Percentiles rank a stretch among this genome's conserved stretches.
Evolutionary conservation across 1,139 yeast species (phyloP).

Genomic region (Kodamaea ohmeri): DNA sequence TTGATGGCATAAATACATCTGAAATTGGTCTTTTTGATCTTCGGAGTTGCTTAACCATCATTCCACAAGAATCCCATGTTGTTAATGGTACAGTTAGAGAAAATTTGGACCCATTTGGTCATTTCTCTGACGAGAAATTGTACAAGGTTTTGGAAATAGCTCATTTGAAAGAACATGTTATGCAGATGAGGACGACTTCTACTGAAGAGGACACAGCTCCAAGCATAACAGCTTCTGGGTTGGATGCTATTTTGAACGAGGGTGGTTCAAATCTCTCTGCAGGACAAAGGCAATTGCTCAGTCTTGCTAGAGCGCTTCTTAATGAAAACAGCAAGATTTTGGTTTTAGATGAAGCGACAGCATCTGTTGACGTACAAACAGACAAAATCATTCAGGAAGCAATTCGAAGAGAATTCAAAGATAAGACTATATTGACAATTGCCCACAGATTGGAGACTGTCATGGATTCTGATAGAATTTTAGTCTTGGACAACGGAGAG

Average conservation of each 20-base stretch:
- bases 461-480: slow-evolving; percentile 33
- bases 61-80: slow-evolving; percentile 40
- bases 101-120: slow-evolving; percentile 36
- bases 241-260: slow-evolving; percentile 26
- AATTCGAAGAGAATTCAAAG: slow-evolving; percentile 30
- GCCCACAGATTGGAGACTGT: slow-evolving; percentile 40
- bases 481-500: slow-evolving; percentile 33
- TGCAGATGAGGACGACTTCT: slow-evolving; percentile 20
- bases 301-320: slow-evolving; percentile 37
- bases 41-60: slow-evolving; percentile 33
- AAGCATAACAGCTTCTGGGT: slow-evolving; percentile 20
- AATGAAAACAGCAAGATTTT: slow-evolving; percentile 31
- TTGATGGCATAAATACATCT: slow-evolving; percentile 32
- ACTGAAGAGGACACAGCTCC: slow-evolving; percentile 14
- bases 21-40: slow-evolving; percentile 34
- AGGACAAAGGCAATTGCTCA: slow-evolving; percentile 38
- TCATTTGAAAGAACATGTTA: slow-evolving; percentile 33
- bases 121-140: slow-evolving; percentile 28
- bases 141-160: slow-evolving; percentile 37
- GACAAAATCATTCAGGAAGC: slow-evolving; percentile 37
- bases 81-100: slow-evolving; percentile 36
- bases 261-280: slow-evolving; percentile 38
- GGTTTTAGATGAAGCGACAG: slow-evolving; percentile 39
- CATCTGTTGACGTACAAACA: slow-evolving; percentile 38
- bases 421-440: slow-evolving; percentile 36